Conservation (phyloP, 1,139 yeast species). For the Meyerozyma athensensis region DNA sequence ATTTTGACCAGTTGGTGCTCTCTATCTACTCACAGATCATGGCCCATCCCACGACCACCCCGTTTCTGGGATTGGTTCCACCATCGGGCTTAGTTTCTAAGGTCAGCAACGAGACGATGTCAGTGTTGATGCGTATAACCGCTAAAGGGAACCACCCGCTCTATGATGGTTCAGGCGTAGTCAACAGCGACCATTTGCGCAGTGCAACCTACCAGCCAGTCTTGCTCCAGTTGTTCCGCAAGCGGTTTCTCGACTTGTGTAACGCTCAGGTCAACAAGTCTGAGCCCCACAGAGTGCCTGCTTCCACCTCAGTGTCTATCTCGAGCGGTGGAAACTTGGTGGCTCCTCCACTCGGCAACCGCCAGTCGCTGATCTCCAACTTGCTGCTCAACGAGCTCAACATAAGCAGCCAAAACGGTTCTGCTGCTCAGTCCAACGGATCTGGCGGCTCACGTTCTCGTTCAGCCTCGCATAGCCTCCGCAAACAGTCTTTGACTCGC, state of each 20-base stretch:
- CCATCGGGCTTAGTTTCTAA: slow-evolving; percentile 44
- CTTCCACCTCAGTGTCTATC: slow-evolving; percentile 23
- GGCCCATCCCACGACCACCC: slow-evolving; percentile 44
- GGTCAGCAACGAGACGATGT: slow-evolving; percentile 41
- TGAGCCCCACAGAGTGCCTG: slow-evolving; percentile 17
- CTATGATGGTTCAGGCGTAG: slow-evolving; percentile 33
- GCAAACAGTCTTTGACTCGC: slow-evolving; percentile 44
- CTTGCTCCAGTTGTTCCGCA: slow-evolving; percentile 40
- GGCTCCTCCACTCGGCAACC: slow-evolving; percentile 5
- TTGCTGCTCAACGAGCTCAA: slow-evolving; percentile 40
- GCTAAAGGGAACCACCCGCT: slow-evolving; percentile 13
- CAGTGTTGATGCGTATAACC: slow-evolving; percentile 20
- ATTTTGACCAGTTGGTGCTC: slow-evolving; percentile 36
- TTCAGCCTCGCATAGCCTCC: slow-evolving; percentile 27
- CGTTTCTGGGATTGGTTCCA: slow-evolving; percentile 39
- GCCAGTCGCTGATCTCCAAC: slow-evolving; percentile 38
- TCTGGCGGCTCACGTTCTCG: slow-evolving; percentile 17
- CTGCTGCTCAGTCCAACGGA: slow-evolving; percentile 9
- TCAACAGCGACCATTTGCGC: slow-evolving; percentile 29
- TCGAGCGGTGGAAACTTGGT: slow-evolving; percentile 11
- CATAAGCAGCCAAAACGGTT: slow-evolving; percentile 28
- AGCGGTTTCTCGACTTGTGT: slow-evolving; percentile 40
- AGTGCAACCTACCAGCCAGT: slow-evolving; percentile 36
- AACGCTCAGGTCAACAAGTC: slow-evolving; percentile 15
- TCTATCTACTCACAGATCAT: slow-evolving; percentile 32